These are phyloP conservation scores for Acephala macrosclerotiorum DNA, from an alignment of 2,329 filamentous ascomycete species.

Conservation along the genomic window DNA sequence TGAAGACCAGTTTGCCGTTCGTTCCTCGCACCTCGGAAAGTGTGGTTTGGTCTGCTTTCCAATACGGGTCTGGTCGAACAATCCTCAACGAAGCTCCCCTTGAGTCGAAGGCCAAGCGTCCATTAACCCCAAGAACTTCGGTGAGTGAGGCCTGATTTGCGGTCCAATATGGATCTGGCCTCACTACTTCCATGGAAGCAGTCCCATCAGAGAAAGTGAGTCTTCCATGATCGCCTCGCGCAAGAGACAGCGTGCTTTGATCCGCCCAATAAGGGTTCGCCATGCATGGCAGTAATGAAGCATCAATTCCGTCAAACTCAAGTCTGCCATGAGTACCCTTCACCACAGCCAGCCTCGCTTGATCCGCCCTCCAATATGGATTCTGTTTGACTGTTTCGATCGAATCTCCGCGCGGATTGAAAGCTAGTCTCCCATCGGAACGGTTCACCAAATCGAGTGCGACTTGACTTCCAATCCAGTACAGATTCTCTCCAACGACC, in stretches of 20 bases:
- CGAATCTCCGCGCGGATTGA: not conserved
- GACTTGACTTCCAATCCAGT: not conserved
- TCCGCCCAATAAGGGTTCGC: constrained; percentile 6
- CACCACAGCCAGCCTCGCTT: not conserved
- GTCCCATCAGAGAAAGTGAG: not conserved
- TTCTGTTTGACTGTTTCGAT: not conserved
- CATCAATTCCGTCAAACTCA: not conserved
- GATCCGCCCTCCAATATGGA: not conserved
- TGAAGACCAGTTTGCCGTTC: not conserved
- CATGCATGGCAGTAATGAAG: not conserved
- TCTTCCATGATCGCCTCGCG: constrained; percentile 5
- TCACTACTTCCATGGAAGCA: not conserved
- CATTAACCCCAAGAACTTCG: not conserved
- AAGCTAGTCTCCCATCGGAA: not conserved
- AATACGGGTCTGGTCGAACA: not conserved
- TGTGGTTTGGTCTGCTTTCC: not conserved
- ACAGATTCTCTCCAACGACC: not conserved
- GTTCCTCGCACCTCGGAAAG: not conserved
- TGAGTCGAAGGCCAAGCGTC: not conserved
- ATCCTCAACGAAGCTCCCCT: not conserved
- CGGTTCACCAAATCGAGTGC: too few species aligned
- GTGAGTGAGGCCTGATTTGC: not conserved
- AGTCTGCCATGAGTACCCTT: not conserved
- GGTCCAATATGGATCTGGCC: not conserved
- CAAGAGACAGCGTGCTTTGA: not conserved